Conservation (phyloP, 345 rosid genomes). For the Acer saccharum region DNA sequence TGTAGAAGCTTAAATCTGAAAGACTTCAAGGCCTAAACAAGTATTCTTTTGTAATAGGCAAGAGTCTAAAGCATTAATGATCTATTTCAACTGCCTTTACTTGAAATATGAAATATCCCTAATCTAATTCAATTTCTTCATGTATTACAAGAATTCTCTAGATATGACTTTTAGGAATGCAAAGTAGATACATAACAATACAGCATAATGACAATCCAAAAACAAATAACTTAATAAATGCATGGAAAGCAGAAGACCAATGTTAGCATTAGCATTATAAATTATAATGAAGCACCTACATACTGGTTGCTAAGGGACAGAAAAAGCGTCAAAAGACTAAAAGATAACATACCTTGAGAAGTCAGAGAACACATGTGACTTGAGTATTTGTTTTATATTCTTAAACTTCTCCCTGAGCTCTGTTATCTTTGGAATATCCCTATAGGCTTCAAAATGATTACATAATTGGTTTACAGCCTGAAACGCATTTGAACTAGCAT, state of each 20-base stretch:
- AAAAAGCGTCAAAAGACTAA: not conserved
- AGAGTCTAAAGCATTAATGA: not conserved
- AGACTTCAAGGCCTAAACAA: not conserved
- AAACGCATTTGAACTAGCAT: constrained; percentile 33
- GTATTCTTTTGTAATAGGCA: not conserved
- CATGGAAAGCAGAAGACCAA: not conserved
- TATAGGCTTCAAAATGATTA: constrained; percentile 96
- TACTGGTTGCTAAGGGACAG: not conserved
- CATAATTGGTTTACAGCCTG: constrained; percentile 99
- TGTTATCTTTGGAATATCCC: constrained; percentile 94
- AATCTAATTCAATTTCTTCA: not conserved
- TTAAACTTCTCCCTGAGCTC: constrained; percentile 96
- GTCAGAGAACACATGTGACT: constrained; percentile 95
- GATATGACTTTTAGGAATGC: not conserved
- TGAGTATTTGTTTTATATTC: constrained; percentile 91
- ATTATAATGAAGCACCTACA: constrained; percentile 7
- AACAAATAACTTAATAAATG: not conserved
- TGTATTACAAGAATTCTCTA: not conserved
- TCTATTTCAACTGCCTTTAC: not conserved
- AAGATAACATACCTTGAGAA: constrained; percentile 75
- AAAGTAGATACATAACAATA: not conserved
- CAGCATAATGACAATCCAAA: not conserved
- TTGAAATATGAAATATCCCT: not conserved
- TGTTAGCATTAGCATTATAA: constrained; percentile 5
- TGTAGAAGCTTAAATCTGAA: not conserved